Conservation (phyloP, 78 protist species). For the Isochrysis galbana region DNA sequence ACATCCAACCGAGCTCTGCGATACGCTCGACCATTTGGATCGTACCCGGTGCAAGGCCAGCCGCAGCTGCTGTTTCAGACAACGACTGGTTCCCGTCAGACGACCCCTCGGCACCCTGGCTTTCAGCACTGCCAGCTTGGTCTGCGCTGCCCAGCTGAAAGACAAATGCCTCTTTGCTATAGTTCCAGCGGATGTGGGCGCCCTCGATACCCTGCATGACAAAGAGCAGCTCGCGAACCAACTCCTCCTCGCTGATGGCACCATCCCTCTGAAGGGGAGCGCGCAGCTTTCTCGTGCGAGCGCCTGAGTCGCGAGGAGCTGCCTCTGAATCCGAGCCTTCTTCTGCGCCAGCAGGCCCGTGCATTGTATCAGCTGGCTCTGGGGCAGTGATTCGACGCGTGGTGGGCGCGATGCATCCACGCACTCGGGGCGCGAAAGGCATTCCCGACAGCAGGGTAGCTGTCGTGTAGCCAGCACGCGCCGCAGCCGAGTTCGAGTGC, state of each 20-base stretch:
- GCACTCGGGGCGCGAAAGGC: neutral
- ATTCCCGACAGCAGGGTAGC: neutral
- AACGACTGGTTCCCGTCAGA: neutral
- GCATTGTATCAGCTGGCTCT: neutral
- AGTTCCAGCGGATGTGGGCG: neutral
- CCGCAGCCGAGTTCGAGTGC: neutral
- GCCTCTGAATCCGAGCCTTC: neutral
- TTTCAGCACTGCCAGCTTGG: neutral
- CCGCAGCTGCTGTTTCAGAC: neutral
- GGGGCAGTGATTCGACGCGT: neutral
- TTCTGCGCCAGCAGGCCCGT: neutral
- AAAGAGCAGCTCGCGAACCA: conserved; percentile 22
- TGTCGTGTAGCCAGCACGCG: neutral
- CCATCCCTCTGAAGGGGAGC: neutral
- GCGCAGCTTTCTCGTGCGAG: neutral
- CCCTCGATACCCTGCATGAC: conserved; percentile 30
- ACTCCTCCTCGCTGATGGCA: neutral
- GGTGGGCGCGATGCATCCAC: neutral
- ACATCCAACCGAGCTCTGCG: neutral
- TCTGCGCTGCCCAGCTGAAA: neutral
- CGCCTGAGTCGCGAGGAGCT: neutral
- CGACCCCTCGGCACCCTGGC: too few relatives aligned
- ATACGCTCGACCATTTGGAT: neutral
- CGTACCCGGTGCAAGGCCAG: neutral
- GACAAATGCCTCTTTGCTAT: neutral